A percentile compares a stretch with the other conserved stretches of the same genome.
phyloP scores from a whole-genome alignment of 148 eudicot species.

The Limonium bicolor region DNA sequence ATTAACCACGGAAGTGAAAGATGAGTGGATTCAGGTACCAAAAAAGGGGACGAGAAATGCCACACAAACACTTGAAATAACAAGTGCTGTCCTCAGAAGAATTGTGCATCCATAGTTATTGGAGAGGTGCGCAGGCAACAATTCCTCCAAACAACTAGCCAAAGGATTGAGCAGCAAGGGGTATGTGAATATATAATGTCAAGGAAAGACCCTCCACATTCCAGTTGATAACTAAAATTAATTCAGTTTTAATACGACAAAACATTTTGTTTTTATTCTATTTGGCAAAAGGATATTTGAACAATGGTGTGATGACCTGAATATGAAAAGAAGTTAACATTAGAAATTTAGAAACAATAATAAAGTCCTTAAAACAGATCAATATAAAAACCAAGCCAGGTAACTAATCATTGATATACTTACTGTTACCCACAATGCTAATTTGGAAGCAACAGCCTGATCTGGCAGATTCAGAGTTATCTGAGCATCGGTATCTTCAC shows the following conservation, averaged over 20 bases:
- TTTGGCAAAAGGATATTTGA: conserved; percentile 48
- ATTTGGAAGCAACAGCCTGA: conserved; percentile 35
- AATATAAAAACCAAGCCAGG: neutral
- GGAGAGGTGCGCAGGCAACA: conserved; percentile 31
- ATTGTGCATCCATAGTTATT: conserved; percentile 28
- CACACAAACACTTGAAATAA: conserved; percentile 39
- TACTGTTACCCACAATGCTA: conserved; percentile 71
- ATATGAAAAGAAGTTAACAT: conserved; percentile 3
- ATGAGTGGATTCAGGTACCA: conserved; percentile 17
- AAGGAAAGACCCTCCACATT: conserved; percentile 17
- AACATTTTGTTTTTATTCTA: neutral
- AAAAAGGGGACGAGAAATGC: conserved; percentile 68
- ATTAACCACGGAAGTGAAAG: neutral
- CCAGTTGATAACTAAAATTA: neutral
- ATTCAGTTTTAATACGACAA: no score
- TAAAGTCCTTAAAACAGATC: no score
- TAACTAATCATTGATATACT: conserved; percentile 9
- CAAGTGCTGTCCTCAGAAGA: conserved; percentile 45
- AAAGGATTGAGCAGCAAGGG: conserved; percentile 63
- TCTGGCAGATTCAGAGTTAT: conserved; percentile 72
- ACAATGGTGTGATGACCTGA: conserved; percentile 64
- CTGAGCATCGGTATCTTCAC: conserved; percentile 57
- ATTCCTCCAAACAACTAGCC: conserved; percentile 65
- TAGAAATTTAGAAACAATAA: no score
- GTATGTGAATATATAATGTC: conserved; percentile 26